These are phyloP conservation scores for Phytophthora idaei DNA, from an alignment of 352 stramenopile genomes.

Conservation along the genomic window DNA sequence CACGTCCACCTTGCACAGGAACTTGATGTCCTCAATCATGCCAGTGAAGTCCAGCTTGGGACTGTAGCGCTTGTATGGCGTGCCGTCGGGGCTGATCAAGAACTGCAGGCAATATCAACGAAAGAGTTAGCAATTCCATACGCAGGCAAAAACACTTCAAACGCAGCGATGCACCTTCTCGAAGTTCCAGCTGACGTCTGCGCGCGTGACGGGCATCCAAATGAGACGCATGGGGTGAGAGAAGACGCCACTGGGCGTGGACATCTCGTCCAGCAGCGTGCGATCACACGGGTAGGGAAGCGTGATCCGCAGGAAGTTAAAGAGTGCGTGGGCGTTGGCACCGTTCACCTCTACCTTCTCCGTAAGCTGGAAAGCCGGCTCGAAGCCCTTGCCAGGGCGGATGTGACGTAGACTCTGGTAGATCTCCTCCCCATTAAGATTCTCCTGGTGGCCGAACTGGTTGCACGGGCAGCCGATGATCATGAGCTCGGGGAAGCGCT, in stretches of 20 bases:
- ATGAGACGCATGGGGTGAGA: slow-evolving; percentile 85
- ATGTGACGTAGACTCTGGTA: slow-evolving; percentile 77
- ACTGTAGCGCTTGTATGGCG: slow-evolving; percentile 83
- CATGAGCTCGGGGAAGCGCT: slow-evolving; percentile 66
- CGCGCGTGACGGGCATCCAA: slow-evolving; percentile 83
- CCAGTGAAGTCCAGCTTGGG: slow-evolving; percentile 71
- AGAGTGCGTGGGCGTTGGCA: slow-evolving; percentile 76
- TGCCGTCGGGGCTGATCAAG: slow-evolving; percentile 75
- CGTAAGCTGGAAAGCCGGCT: slow-evolving; percentile 71
- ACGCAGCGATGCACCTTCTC: slow-evolving; percentile 56
- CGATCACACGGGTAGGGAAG: slow-evolving; percentile 75
- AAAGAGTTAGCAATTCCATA: neutral
- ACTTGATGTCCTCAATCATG: slow-evolving; percentile 71
- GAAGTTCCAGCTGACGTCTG: slow-evolving; percentile 87
- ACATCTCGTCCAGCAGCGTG: slow-evolving; percentile 84
- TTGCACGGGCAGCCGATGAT: slow-evolving; percentile 83
- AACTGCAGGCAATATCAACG: slow-evolving; percentile 45
- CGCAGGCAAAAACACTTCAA: neutral
- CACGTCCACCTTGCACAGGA: slow-evolving; percentile 54
- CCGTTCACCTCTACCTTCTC: slow-evolving; percentile 86
- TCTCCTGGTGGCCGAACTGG: slow-evolving; percentile 86
- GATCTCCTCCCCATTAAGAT: slow-evolving; percentile 81
- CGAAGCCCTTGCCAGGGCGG: slow-evolving; percentile 72
- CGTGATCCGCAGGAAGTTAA: slow-evolving; percentile 79
- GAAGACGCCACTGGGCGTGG: slow-evolving; percentile 74